Evolutionary conservation across 805 yeast genomes (phyloP).

Genomic region (Schizosaccharomyces japonicus): DNA sequence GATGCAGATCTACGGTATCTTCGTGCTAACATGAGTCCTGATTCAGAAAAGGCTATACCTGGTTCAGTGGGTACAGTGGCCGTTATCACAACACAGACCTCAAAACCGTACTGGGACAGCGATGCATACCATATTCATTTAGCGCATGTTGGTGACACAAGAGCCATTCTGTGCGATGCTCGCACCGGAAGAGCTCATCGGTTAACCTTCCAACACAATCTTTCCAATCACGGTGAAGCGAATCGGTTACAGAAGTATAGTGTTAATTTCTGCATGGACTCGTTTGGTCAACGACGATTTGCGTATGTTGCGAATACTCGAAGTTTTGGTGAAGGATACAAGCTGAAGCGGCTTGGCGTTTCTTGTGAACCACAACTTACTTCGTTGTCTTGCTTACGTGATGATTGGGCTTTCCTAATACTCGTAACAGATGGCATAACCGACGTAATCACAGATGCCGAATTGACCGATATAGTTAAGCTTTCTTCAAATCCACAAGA

Average conservation of each 20-base stretch:
- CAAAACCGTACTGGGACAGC: conserved; percentile 32
- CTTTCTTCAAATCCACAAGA: conserved; percentile 52
- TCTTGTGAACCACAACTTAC: conserved; percentile 78
- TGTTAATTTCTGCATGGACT: conserved; percentile 48
- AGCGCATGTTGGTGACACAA: conserved; percentile 84
- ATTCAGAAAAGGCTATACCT: not conserved
- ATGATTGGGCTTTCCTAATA: conserved; percentile 36
- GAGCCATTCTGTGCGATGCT: conserved; percentile 63
- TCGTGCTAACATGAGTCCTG: conserved; percentile 11
- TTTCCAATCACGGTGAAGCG: conserved; percentile 57
- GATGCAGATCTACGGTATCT: conserved; percentile 34
- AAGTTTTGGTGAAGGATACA: conserved; percentile 60
- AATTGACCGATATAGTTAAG: conserved; percentile 64
- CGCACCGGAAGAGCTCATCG: conserved; percentile 49
- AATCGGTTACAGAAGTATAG: conserved; percentile 41
- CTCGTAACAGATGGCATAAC: conserved; percentile 76
- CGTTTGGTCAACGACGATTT: conserved; percentile 80
- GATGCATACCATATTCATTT: conserved; percentile 45
- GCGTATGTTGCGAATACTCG: conserved; percentile 74
- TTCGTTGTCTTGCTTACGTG: conserved; percentile 9
- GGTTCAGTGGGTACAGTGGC: conserved; percentile 5
- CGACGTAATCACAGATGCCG: conserved; percentile 63
- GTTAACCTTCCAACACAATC: conserved; percentile 65
- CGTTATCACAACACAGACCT: conserved; percentile 7
- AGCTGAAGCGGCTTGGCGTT: conserved; percentile 62